Percentiles rank a stretch among this genome's conserved stretches.
These are phyloP conservation scores for Chaetomiaceae sp. DNA, from an alignment of 2,329 filamentous ascomycete species.

Conservation along the genomic window DNA sequence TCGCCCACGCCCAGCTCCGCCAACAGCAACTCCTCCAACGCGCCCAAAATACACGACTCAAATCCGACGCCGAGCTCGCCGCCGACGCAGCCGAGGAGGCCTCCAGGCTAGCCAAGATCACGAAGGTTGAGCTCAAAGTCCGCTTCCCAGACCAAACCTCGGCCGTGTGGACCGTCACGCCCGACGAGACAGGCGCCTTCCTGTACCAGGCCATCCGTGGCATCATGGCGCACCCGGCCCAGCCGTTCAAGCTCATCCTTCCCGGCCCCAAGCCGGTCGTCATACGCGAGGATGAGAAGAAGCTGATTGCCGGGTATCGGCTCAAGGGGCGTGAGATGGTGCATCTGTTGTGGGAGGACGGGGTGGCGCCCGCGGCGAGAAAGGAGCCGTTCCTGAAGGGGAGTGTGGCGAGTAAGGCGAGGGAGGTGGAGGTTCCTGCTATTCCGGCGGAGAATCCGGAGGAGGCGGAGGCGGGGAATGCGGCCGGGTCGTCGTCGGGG, in stretches of 20 bases:
- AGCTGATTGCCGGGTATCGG: slow-evolving; percentile 68
- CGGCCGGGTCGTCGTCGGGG: neutral
- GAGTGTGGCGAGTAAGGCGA: slow-evolving; percentile 57
- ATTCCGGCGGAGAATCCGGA: slow-evolving; percentile 38
- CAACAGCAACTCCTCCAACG: slow-evolving; percentile 61
- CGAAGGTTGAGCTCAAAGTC: slow-evolving; percentile 69
- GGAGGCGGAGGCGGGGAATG: slow-evolving; percentile 36
- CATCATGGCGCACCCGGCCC: slow-evolving; percentile 60
- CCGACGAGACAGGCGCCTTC: slow-evolving; percentile 62
- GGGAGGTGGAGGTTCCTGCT: slow-evolving; percentile 62
- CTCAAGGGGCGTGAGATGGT: slow-evolving; percentile 68
- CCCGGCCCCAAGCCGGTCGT: slow-evolving; percentile 46
- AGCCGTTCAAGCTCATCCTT: slow-evolving; percentile 69
- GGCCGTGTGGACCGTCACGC: slow-evolving; percentile 66
- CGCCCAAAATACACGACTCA: slow-evolving; percentile 69
- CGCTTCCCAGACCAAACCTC: slow-evolving; percentile 84
- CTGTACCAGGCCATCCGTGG: slow-evolving; percentile 71
- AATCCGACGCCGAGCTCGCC: slow-evolving; percentile 76
- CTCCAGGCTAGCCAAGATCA: slow-evolving; percentile 61
- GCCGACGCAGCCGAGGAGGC: slow-evolving; percentile 62
- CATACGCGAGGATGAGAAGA: slow-evolving; percentile 44
- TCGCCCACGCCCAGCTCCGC: slow-evolving; percentile 70
- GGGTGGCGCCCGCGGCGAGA: slow-evolving; percentile 52
- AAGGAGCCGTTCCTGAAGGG: slow-evolving; percentile 55
- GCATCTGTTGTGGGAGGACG: slow-evolving; percentile 69